phyloP scores from a whole-genome alignment of 1,139 yeast species.

The Geotrichum cucujoidarum region DNA sequence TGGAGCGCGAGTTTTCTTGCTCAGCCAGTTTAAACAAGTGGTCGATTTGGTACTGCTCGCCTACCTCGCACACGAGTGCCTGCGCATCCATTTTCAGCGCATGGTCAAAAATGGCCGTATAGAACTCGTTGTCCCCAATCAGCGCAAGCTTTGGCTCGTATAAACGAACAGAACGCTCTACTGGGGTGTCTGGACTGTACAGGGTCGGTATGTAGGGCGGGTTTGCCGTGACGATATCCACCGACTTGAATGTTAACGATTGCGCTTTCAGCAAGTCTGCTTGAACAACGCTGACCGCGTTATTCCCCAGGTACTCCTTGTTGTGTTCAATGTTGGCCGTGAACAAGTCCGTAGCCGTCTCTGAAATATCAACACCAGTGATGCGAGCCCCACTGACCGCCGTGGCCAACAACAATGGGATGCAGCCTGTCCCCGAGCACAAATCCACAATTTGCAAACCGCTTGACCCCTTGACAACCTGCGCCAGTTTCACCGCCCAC shows the following conservation, averaged over 20 bases:
- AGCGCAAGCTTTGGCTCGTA: slow-evolving; percentile 79
- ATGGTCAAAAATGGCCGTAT: slow-evolving; percentile 48
- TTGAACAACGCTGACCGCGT: slow-evolving; percentile 5
- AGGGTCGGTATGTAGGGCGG: slow-evolving; percentile 79
- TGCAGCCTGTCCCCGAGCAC: slow-evolving; percentile 91
- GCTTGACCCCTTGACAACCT: slow-evolving; percentile 26
- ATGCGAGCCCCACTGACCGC: slow-evolving; percentile 30
- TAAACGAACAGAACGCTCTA: slow-evolving; percentile 57
- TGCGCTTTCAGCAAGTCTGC: slow-evolving; percentile 26
- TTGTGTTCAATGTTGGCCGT: slow-evolving; percentile 40
- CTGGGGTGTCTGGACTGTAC: slow-evolving; percentile 35
- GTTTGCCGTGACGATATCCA: slow-evolving; percentile 65
- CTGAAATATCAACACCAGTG: slow-evolving; percentile 58
- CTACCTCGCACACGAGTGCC: slow-evolving; percentile 47
- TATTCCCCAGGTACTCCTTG: neutral
- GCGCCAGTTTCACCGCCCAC: slow-evolving; percentile 55
- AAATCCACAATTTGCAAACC: slow-evolving; percentile 51
- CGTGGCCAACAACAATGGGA: slow-evolving; percentile 49
- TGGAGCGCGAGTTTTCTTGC: neutral
- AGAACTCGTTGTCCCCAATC: slow-evolving; percentile 70
- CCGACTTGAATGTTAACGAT: slow-evolving; percentile 11
- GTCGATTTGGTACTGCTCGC: slow-evolving; percentile 37
- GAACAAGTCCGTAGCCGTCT: slow-evolving; percentile 50
- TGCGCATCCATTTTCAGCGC: slow-evolving; percentile 41
- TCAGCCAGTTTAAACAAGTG: slow-evolving; percentile 21